Conservation (phyloP, 2,329 filamentous ascomycete genomes). For the Stachybotrys elegans region DNA sequence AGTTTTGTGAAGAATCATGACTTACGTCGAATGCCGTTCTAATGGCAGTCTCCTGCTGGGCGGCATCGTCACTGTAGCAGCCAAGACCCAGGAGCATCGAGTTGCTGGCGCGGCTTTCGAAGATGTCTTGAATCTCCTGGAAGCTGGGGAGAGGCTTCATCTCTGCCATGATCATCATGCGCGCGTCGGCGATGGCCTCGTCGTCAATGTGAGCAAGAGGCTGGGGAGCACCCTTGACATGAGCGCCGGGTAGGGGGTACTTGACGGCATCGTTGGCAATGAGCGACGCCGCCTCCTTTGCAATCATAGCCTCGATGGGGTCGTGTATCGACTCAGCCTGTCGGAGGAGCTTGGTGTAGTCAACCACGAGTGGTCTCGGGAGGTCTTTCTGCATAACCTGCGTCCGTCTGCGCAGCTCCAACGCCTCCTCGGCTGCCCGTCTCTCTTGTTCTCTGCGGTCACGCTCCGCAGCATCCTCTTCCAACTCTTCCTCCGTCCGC, state of each 20-base stretch:
- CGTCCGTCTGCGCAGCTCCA: constrained; percentile 77
- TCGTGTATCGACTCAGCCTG: constrained; percentile 57
- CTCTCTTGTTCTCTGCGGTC: constrained; percentile 74
- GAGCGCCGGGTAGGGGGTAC: constrained; percentile 65
- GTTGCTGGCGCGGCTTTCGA: constrained; percentile 47
- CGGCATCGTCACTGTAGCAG: constrained; percentile 70
- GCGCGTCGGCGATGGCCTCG: constrained; percentile 65
- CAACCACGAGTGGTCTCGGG: constrained; percentile 69
- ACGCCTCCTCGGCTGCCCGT: constrained; percentile 65
- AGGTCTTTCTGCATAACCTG: constrained; percentile 86
- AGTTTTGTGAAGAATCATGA: constrained; percentile 7
- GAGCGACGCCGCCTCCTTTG: constrained; percentile 70
- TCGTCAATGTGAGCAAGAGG: constrained; percentile 65
- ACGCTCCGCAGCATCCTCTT: constrained; percentile 62
- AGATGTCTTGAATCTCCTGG: constrained; percentile 48
- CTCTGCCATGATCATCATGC: constrained; percentile 71
- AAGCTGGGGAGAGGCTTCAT: constrained; percentile 44
- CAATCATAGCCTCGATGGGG: constrained; percentile 64
- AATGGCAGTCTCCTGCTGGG: constrained; percentile 60
- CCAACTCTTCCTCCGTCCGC: constrained; percentile 41
- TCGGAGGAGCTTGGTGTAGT: constrained; percentile 64
- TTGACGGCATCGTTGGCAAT: constrained; percentile 77
- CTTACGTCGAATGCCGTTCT: constrained; percentile 69
- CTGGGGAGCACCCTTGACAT: constrained; percentile 56
- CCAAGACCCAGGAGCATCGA: constrained; percentile 71